Base-by-base conservation (phyloP, 805 yeast genomes). In the Candida dajiaensis region DNA sequence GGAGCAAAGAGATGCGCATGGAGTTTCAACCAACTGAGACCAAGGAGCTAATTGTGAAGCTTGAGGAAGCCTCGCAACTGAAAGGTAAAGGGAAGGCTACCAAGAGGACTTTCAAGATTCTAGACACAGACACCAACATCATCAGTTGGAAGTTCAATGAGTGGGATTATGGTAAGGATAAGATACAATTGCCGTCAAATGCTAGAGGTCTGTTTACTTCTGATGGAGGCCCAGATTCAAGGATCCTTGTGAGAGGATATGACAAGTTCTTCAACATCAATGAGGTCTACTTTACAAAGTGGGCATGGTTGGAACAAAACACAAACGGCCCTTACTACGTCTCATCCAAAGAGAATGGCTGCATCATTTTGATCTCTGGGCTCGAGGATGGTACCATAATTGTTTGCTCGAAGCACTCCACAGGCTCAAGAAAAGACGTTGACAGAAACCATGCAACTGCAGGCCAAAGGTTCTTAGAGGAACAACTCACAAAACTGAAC, bases 271-370 rank as follows among this genome's bases (percentile, higher is more conserved):
- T 89, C 75, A 92, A 86, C 59, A 70, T 89, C 4, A 77, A 72
- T 50, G 99, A 94, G 62, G 72, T 76, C 2, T 52, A 66, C 0
- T 51, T 52, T 6, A 83, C 95, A 0, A 74, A 70, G 48, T 72
- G 80, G 70, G 66, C 64, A 0, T 57, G 61, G 54, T 59, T 89
- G 5, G 54, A 58, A n/a, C 41, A 53, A 1, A 55, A 70, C 28
- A 83, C 94, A 0, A 28, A 37, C 5, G 97, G 96, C 0, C 97
- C 97, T 0, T 94, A 84, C 62, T 77, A 76, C 18, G 77, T 89
- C 2, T 81, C 97, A 0, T 71, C 83, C 33, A 94, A 94, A 61
- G 95, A 95, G 47, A 94, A 94, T 60, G 99, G 99, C 0, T 94
- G 97, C 58, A 89, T 94, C 44, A 81, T 87, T 2, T 80, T 94